Conservation (phyloP, 2,329 filamentous ascomycete genomes). For the Ascochyta pisi region DNA sequence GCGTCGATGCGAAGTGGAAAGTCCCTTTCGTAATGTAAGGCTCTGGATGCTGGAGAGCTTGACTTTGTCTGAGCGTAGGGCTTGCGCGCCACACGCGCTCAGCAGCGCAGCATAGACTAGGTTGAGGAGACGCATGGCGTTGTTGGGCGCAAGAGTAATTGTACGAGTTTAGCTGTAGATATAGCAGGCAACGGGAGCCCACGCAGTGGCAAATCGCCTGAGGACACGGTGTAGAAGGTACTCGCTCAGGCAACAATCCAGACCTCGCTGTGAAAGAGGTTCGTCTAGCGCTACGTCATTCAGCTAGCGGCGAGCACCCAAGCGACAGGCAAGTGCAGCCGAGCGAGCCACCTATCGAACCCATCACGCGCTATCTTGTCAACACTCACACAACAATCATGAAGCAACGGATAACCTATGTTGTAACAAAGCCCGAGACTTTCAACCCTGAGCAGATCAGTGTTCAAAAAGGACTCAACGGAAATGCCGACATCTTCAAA, state of each 20-base stretch:
- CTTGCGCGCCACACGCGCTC: conserved; percentile 36
- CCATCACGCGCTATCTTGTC: conserved; percentile 18
- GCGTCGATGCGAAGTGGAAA: conserved; percentile 77
- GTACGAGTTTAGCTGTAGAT: background rate
- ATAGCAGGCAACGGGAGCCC: conserved; percentile 2
- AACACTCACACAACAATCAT: conserved; percentile 48
- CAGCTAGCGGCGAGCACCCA: conserved; percentile 17
- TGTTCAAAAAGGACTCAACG: conserved; percentile 51
- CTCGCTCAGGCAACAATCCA: conserved; percentile 23
- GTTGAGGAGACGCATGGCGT: conserved; percentile 40
- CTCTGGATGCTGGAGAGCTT: conserved; percentile 73
- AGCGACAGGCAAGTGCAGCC: conserved; percentile 10
- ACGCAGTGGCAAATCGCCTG: conserved; percentile 29
- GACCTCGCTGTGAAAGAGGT: conserved; percentile 18
- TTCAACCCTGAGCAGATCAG: conserved; percentile 70
- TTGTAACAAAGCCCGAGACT: conserved; percentile 70
- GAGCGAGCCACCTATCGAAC: conserved; percentile 10
- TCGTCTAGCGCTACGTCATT: conserved; percentile 18
- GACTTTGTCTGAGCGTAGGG: conserved; percentile 57
- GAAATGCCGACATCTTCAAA: conserved; percentile 55
- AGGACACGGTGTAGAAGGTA: conserved; percentile 36
- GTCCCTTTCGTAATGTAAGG: conserved; percentile 75
- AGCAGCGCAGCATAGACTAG: conserved; percentile 44
- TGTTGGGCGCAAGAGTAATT: background rate
- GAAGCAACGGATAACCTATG: conserved; percentile 78